phyloP scores from a whole-genome alignment of 495 filamentous ascomycete species.

The Xylaria grammica region DNA sequence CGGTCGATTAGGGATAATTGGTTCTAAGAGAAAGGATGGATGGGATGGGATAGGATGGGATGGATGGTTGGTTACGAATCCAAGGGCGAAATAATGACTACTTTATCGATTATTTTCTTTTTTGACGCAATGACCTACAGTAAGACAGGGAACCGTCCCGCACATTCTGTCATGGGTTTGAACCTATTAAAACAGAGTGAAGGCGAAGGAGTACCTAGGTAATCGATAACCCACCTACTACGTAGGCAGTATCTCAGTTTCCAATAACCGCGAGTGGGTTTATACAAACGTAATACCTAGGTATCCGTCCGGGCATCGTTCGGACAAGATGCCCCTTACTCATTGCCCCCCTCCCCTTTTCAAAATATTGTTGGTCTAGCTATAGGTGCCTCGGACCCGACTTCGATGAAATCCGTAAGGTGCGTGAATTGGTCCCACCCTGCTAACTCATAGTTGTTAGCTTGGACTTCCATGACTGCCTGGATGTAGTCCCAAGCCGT shows the following conservation, averaged over 20 bases:
- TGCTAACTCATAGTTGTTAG: constrained; percentile 29
- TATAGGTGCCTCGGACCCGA: neutral
- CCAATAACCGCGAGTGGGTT: too few species aligned
- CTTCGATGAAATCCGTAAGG: constrained; percentile 39
- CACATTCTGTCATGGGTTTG: too few species aligned
- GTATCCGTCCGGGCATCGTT: too few species aligned
- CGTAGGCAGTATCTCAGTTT: too few species aligned
- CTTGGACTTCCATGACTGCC: constrained; percentile 29
- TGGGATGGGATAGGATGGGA: neutral
- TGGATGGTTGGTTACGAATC: neutral
- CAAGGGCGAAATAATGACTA: neutral
- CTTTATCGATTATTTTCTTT: too few species aligned
- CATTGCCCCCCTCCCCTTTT: neutral
- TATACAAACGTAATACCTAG: too few species aligned
- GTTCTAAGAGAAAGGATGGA: neutral
- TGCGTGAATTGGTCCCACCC: constrained; percentile 42
- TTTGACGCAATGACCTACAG: too few species aligned
- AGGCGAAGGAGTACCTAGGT: too few species aligned
- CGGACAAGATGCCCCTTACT: too few species aligned
- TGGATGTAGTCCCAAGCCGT: constrained; percentile 33
- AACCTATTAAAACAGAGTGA: too few species aligned
- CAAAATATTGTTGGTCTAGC: neutral
- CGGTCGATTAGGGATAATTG: neutral
- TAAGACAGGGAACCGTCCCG: too few species aligned
- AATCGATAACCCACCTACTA: too few species aligned